Percentiles rank a stretch among this genome's conserved stretches.
Evolutionary conservation across 768 basidiomycete genomes (phyloP).

Genomic region (Mycena latifolia): DNA sequence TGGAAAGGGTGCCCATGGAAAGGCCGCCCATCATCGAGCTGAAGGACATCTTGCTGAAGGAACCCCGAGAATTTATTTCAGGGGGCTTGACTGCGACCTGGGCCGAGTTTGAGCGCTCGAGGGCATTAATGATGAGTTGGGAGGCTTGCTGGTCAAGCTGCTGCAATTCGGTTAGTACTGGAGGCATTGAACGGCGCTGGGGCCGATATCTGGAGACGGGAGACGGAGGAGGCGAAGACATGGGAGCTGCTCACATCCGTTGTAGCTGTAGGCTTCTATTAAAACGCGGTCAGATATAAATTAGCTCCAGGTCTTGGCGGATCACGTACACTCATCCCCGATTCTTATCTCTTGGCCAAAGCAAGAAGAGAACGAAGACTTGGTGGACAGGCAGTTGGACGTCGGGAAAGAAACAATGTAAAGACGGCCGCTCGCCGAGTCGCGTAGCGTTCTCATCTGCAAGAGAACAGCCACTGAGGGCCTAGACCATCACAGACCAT

Average conservation of each 20-base stretch:
- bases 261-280: slow-evolving; percentile 25
- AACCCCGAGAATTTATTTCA: slow-evolving; percentile 49
- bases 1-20: slow-evolving; percentile 69
- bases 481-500: too few species aligned
- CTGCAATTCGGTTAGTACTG: slow-evolving; percentile 40
- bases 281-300: slow-evolving; percentile 25
- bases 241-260: slow-evolving; percentile 28
- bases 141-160: slow-evolving; percentile 61
- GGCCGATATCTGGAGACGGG: slow-evolving; percentile 25
- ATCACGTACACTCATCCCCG: slow-evolving; percentile 31
- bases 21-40: slow-evolving; percentile 80
- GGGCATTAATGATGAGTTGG: slow-evolving; percentile 60
- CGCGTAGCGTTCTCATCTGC: too few species aligned
- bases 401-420: too few species aligned
- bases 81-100: slow-evolving; percentile 47
- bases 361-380: too few species aligned
- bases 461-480: too few species aligned
- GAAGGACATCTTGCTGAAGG: slow-evolving; percentile 73
- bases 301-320: slow-evolving; percentile 20
- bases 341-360: slow-evolving; percentile 1
- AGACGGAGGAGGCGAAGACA: slow-evolving; percentile 27
- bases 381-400: too few species aligned
- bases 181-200: slow-evolving; percentile 19
- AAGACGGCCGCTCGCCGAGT: too few species aligned
- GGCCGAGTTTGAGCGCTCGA: slow-evolving; percentile 59